phyloP scores from a whole-genome alignment of 306 rosid genomes.

The Albizia julibrissin region DNA sequence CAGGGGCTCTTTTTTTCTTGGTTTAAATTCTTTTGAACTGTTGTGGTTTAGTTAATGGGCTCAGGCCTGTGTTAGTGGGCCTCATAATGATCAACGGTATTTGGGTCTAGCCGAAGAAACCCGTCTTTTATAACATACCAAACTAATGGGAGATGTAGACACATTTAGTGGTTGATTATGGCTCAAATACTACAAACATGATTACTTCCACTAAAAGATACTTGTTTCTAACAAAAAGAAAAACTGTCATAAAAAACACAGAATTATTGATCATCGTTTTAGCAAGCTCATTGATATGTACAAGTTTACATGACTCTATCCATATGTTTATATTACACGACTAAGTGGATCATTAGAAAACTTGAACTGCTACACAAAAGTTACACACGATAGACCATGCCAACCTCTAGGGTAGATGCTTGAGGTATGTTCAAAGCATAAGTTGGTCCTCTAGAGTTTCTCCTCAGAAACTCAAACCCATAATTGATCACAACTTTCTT shows the following conservation, averaged over 20 bases:
- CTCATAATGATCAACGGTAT: no score
- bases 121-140: no score
- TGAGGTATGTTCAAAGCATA: conserved; percentile 85
- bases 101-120: no score
- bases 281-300: conserved; percentile 17
- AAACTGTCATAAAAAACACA: no score
- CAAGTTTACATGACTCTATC: not conserved
- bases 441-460: conserved; percentile 87
- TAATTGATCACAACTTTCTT: conserved; percentile 71
- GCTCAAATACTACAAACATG: fast-evolving
- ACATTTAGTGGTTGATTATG: no score
- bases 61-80: no score
- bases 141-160: no score
- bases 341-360: not conserved
- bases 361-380: conserved; percentile 23
- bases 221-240: no score
- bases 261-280: not conserved
- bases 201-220: no score
- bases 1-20: no score
- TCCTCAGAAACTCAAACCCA: conserved; percentile 85
- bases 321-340: conserved; percentile 33
- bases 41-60: no score
- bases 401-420: conserved; percentile 93
- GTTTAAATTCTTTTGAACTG: no score
- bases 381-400: conserved; percentile 75